phyloP scores from a whole-genome alignment of 202 grass and related monocot species.

The Carex arenaria region DNA sequence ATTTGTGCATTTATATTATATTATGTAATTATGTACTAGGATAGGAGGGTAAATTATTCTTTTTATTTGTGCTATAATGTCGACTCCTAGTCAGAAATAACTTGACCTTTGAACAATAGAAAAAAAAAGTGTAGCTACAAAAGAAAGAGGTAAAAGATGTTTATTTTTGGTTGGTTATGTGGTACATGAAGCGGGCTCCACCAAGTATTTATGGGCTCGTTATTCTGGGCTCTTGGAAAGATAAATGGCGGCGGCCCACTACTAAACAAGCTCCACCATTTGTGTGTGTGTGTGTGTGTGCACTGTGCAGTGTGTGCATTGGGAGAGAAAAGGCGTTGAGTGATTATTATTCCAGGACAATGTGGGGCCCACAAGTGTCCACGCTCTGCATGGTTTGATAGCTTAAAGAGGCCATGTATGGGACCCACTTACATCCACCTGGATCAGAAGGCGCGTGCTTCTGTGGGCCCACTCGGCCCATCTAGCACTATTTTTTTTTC shows the following conservation, averaged over 20 bases:
- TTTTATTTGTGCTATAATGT: not conserved
- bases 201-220: not conserved
- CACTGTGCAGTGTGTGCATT: not conserved
- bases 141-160: not conserved
- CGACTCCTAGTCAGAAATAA: not conserved
- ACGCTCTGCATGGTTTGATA: conserved; percentile 14
- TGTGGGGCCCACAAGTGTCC: not conserved
- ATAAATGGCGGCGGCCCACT: not conserved
- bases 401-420: not conserved
- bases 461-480: not conserved
- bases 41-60: not conserved
- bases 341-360: not conserved
- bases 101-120: not conserved
- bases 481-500: not conserved
- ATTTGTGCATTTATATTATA: not conserved
- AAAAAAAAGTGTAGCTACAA: not conserved
- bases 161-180: not conserved
- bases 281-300: not conserved
- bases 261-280: not conserved
- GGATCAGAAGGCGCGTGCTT: not conserved
- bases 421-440: conserved; percentile 14
- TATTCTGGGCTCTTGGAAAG: too few relatives aligned
- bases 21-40: not conserved
- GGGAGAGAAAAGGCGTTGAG: not conserved
- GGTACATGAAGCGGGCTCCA: not conserved